A percentile compares a stretch with the other conserved stretches of the same genome.
Conservation (phyloP, 768 basidiomycete species). For the Rhizopogon sp. region DNA sequence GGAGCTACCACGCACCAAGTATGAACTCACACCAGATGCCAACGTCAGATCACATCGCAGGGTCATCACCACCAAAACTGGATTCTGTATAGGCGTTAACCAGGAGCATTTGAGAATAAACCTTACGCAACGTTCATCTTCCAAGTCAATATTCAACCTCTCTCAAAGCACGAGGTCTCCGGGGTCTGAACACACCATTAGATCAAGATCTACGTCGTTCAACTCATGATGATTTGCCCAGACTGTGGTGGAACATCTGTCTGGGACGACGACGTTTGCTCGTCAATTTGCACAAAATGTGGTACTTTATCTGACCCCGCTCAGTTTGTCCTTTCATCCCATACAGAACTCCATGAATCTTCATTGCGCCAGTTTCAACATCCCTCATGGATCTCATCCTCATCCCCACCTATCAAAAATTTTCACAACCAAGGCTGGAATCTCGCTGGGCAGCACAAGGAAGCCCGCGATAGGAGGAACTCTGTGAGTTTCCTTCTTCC, state of each 20-base stretch:
- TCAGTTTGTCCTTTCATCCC: conserved; percentile 54
- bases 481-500: conserved; percentile 36
- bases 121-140: no score
- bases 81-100: conserved; percentile 3
- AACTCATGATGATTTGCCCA: conserved; percentile 32
- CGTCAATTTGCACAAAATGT: conserved; percentile 63
- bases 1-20: conserved; percentile 1
- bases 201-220: background rate
- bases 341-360: conserved; percentile 31
- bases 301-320: conserved; percentile 64
- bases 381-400: conserved; percentile 19
- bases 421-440: conserved; percentile 52
- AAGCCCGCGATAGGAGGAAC: conserved; percentile 61
- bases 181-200: conserved; percentile 12
- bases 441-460: conserved; percentile 61
- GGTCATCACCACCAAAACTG: background rate
- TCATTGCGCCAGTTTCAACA: conserved; percentile 28
- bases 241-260: conserved; percentile 50
- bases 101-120: conserved; percentile 7
- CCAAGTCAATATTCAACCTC: background rate
- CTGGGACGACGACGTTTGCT: conserved; percentile 55
- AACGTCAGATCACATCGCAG: conserved; percentile 19
- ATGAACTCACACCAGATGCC: conserved; percentile 4
- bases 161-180: conserved; percentile 15
- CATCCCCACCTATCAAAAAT: conserved; percentile 40